Evolutionary conservation across 805 yeast species (phyloP), one percentile per base, ranked within the genome.

Genomic region (Starmera pachycereana): DNA sequence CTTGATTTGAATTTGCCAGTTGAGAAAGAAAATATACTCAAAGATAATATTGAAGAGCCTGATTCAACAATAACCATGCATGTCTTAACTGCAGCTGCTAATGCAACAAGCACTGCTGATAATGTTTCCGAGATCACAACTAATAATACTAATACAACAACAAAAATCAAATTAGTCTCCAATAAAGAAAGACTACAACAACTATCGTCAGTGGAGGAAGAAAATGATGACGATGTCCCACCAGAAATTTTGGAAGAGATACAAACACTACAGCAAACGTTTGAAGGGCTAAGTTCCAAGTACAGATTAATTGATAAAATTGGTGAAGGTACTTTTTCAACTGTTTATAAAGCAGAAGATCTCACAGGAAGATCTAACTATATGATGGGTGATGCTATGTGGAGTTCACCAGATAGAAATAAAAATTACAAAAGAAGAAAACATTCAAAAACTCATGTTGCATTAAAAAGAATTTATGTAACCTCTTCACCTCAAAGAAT

Each of bases 401-500:
- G 49, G 72, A 62, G 47, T 49, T 50, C 56, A 4, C 50, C 57
- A 13, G 54, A 52, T 29, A 52, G 45, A 33, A 47, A 42, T 9
- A 40, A 41, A 27, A 56, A 55, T 22, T 49, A 50, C 43, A 65
- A 59, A 46, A 67, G 56, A 48, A 68, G 68, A 35, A 57, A 68
- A n/a, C 32, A 36, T 7, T 36, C 44, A 22, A 44, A 54, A 30
- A 53, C 54, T 29, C 62, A 56, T 38, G 97, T 92, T 42, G 99
- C 99, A 2, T 66, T 92, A 49, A 92, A 92, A 57, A 76, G 92
- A 53, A 87, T 92, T 36, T 89, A 90, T 58, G 97, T 89, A 16
- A 92, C 98, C 0, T 85, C 96, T 1, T 87, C 97, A 8, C 97
- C 97, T 0, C 80, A 77, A 46, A 72, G 99, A 60, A 90, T 92